Evolutionary conservation across 2,329 filamentous ascomycete genomes (phyloP).

Genomic region (Catunica adiposa): DNA sequence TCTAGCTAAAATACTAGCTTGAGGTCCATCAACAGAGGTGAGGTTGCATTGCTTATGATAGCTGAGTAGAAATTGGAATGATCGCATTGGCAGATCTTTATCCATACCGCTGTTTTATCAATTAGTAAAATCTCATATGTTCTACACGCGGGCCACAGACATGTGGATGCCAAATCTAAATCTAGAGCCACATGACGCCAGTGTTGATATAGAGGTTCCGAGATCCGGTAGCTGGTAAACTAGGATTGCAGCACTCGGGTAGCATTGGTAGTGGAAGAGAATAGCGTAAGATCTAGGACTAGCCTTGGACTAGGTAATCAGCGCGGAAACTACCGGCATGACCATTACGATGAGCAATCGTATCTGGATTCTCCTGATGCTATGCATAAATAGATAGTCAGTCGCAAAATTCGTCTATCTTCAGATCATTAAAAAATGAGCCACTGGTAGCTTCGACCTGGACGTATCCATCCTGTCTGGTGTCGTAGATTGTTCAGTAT

Average conservation of each 20-base stretch:
- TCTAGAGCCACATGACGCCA: not conserved
- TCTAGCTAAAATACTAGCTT: not conserved
- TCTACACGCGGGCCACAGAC: not conserved
- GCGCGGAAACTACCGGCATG: not conserved
- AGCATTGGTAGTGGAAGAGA: not conserved
- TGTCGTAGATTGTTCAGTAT: not conserved
- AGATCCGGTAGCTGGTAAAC: not conserved
- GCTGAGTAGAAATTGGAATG: not conserved
- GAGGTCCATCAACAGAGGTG: not conserved
- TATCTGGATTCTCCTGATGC: not conserved
- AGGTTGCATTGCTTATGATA: not conserved
- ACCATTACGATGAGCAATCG: not conserved
- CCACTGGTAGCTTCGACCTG: not conserved
- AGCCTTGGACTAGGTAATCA: not conserved
- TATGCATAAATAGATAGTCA: not conserved
- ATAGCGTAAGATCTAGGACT: too few relatives aligned
- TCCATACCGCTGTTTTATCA: too few relatives aligned
- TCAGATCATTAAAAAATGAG: not conserved
- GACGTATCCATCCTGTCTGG: not conserved
- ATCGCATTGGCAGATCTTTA: too few relatives aligned
- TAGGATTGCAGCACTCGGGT: not conserved
- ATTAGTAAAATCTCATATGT: not conserved
- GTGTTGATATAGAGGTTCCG: not conserved
- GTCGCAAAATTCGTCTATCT: not conserved
- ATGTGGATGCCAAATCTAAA: not conserved